These are phyloP conservation scores for Eremomyces bilateralis DNA, from an alignment of 495 filamentous ascomycete species.

Conservation along the genomic window DNA sequence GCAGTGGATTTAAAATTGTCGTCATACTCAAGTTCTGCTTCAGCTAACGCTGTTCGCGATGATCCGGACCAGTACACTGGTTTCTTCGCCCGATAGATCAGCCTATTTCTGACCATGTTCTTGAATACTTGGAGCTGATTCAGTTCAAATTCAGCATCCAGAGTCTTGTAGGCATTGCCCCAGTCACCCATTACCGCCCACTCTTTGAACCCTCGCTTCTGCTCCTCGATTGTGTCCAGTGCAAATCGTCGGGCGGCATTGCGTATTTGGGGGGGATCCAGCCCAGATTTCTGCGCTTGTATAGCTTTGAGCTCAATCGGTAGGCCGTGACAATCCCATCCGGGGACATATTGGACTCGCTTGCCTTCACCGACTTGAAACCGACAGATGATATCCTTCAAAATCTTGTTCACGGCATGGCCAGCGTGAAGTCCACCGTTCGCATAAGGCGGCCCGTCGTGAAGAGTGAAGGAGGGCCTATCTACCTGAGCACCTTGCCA, in stretches of 20 bases:
- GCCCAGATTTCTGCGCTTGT: slow-evolving; percentile 23
- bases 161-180: slow-evolving; percentile 77
- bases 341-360: slow-evolving; percentile 67
- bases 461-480: slow-evolving; percentile 41
- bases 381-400: slow-evolving; percentile 82
- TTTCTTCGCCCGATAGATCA: slow-evolving; percentile 76
- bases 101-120: slow-evolving; percentile 54
- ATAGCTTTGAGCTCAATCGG: slow-evolving; percentile 97
- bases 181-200: slow-evolving; percentile 92
- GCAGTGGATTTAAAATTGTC: slow-evolving; percentile 62
- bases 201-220: slow-evolving; percentile 60
- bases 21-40: slow-evolving; percentile 90
- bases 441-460: slow-evolving; percentile 94
- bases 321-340: slow-evolving; percentile 96
- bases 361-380: slow-evolving; percentile 58
- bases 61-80: slow-evolving; percentile 95
- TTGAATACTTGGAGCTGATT: slow-evolving; percentile 68
- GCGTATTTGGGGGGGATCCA: slow-evolving; percentile 32
- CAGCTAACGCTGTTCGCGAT: slow-evolving; percentile 73
- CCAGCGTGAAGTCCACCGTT: slow-evolving; percentile 88
- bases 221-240: slow-evolving; percentile 44
- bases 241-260: slow-evolving; percentile 56
- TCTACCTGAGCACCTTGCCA: slow-evolving; percentile 50
- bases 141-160: slow-evolving; percentile 75
- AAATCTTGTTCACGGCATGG: slow-evolving; percentile 94